Base-by-base conservation (phyloP, 305 asterid species). In the Solanum hybrid region DNA sequence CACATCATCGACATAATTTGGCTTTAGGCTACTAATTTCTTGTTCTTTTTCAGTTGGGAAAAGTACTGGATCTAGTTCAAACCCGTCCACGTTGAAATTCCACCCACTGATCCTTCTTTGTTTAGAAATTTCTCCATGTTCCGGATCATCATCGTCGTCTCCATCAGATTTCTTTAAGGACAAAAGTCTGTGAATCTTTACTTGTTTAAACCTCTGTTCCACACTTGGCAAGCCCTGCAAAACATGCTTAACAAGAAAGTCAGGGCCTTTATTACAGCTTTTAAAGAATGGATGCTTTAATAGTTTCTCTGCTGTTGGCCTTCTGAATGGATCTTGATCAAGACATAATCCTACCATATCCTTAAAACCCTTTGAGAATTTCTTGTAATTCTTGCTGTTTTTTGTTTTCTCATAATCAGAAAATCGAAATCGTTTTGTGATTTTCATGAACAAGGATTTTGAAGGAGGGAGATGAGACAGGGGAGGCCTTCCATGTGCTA, bases 401-500 rank as follows among this genome's bases (percentile, higher is more conserved):
- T 85, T 87, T 3, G 89, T 88, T 89, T 94, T 93, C 36, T 94
- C 96, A 14, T 95, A 97, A 85, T 96, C 99, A 1, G 98, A 95
- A 45, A 97, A 96, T 29, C 97, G 94, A 79, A 97, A 96, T 37
- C 91, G 87, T 92, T 94, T 97, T 0, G 98, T 95, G 17, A 97
- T 91, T 89, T 95, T 97, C 97, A 97, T 94, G 90, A 94, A 79
- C 94, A 97, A 76, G 1, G 98, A 97, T 78, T 97, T 95, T 0
- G 95, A 95, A 65, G 97, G 98, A 0, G 98, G 97, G 8, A 95
- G 95, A 65, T 95, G 95, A 11, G 99, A 97, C 1, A 96, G 87
- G 6, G 99, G 98, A 24, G 98, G 98, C 93, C 97, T 94, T 31
- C 98, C 98, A 88, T 95, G 97, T 14, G 99, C 99, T 89, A 97